Evolutionary conservation across 2,329 filamentous ascomycete genomes (phyloP).

Genomic region (Colletotrichum trifolii): DNA sequence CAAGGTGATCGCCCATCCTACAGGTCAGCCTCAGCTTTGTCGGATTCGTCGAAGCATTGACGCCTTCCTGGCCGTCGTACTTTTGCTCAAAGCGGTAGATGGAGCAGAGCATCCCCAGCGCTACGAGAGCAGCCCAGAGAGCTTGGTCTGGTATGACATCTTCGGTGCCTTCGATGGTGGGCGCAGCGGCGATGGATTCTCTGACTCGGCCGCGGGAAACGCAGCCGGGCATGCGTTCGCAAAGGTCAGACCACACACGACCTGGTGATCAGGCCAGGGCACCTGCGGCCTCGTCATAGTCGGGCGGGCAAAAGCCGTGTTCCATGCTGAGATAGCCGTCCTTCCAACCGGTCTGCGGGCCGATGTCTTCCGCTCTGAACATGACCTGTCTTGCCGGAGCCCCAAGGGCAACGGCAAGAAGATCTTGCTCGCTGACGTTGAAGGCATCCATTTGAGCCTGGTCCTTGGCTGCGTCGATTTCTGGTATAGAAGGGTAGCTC

Average conservation of each 20-base stretch:
- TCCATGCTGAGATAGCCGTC: constrained; percentile 63
- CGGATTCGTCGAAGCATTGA: constrained; percentile 48
- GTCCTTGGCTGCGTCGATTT: constrained; percentile 53
- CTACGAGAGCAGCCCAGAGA: constrained; percentile 63
- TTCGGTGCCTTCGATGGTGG: constrained; percentile 59
- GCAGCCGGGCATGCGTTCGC: constrained; percentile 64
- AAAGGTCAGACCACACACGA: constrained; percentile 64
- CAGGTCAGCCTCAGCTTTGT: constrained; percentile 48
- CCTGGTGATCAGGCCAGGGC: constrained; percentile 60
- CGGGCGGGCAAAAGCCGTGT: constrained; percentile 62
- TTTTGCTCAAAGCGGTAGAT: constrained; percentile 65
- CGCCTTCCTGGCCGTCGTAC: constrained; percentile 62
- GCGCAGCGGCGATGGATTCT: constrained; percentile 59
- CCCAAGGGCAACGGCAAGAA: constrained; percentile 63
- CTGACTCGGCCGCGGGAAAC: constrained; percentile 60
- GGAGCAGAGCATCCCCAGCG: constrained; percentile 62
- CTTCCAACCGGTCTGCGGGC: constrained; percentile 60
- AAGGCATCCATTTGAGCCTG: constrained; percentile 55
- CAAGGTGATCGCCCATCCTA: constrained; percentile 60
- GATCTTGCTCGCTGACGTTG: constrained; percentile 58
- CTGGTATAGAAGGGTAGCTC: constrained; percentile 52
- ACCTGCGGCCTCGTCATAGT: constrained; percentile 60
- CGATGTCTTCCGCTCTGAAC: constrained; percentile 62
- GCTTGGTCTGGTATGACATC: constrained; percentile 63
- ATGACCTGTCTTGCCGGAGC: constrained; percentile 66